Evolutionary conservation across 257 asterid genomes (phyloP), one percentile per base, ranked within the genome.

Genomic region (Solanum tarapatanum): DNA sequence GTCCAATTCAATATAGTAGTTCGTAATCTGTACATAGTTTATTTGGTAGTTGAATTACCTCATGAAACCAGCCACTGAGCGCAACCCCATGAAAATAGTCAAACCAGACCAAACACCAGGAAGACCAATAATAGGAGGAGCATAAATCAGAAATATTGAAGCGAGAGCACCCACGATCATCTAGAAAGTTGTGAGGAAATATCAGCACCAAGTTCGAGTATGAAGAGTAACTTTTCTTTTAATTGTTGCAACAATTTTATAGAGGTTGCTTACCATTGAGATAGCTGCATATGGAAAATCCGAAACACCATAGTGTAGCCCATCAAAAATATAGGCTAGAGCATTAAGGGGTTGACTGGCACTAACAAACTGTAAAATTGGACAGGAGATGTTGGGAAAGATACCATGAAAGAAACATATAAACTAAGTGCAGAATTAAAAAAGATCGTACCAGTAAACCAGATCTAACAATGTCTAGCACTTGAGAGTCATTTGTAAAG

Each of bases 311-410:
- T 90, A 91, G 76, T 91, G 92, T 23, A 91, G 90, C 11, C 93
- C 93, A 87, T 91, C 93, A 62, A 91, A 90, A 68, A 91, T 88
- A 77, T 87, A 91, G 43, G 93, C 93, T 51, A 91, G 60, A 64
- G 93, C 92, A 74, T 89, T 90, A 33, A 91, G 87, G 83, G 92
- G 92, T 73, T 89, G 93, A 84, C 93, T 91, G 84, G 91, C 92
- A 87, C 91, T 90, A 48, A 91, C 90, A 87, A 91, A 91, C 93
- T 91, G 92, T 51, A 76, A 84, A 37, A 86, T 70, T 30, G 66
- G n/a, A 66, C 8, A 43, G 21, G 19, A 77, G 70, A 64, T 60
- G 48, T 41, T 72, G 74, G 21, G 62, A 24, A 86, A 35, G 32
- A 70, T 26, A 23, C 62, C 70, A 66, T 26, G 37, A 14, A 79